Evolutionary conservation across 2,329 filamentous ascomycete species (phyloP), one percentile per base, ranked within the genome.

Genomic region (Ophiocordyceps camponoti-floridani): DNA sequence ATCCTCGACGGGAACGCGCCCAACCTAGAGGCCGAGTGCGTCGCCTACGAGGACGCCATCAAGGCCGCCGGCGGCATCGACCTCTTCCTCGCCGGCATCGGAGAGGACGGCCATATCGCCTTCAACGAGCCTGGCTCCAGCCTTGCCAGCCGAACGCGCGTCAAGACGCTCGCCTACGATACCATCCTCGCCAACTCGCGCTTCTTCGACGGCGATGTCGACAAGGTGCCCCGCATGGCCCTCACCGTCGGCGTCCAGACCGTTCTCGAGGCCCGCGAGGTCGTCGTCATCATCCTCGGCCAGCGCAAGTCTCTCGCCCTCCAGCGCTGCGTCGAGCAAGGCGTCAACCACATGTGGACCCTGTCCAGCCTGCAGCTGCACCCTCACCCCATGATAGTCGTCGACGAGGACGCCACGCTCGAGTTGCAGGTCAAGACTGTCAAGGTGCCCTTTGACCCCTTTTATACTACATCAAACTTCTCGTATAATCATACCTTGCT

Each of bases 261-360:
- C 2, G 79, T 91, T 37, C 70, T 91, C 51, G 84, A 89, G 58
- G 79, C 84, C 3, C 69, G 80, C 45, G 85, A 91, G 62, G 82
- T 93, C 10, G 77, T 91, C 27, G 79, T 87, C 52, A 84, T 93
- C 53, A 85, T 87, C 50, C 75, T 84, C 1, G 85, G 85, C 19
- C 77, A 82, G 40, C 82, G 85, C 67, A 93, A 93, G 62, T 77
- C 84, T 1, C 66, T 83, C 31, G 85, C 85, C 27, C 64, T 93
- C 49, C 82, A 88, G 59, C 81, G 77, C 54, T 87, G 82, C 52
- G 75, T 93, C 50, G 85, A 93, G 60, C 79, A 81, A 46, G 82
- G 81, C 28, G 75, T 93, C 48, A 89, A 87, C 60, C 85, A 91
- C 64, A 89, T 89, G 82, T 93, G 85, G 84, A 89, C 85, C 1